Evolutionary conservation across 148 eudicot genomes (phyloP).

Genomic region (Polygonum aviculare): DNA sequence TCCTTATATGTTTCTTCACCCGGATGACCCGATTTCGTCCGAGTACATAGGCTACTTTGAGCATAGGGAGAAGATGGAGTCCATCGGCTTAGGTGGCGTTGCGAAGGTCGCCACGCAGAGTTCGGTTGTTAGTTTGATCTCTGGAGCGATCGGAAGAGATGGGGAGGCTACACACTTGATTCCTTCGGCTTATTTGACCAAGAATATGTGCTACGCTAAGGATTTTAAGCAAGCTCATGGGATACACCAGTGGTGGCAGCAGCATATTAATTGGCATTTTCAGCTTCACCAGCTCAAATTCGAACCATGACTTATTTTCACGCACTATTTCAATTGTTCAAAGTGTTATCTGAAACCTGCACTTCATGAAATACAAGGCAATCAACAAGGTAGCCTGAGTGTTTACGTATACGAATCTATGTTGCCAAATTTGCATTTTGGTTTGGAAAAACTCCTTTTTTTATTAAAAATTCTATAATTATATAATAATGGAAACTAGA

Average conservation of each 20-base stretch:
- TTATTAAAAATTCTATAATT: too few relatives aligned
- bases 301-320: background rate
- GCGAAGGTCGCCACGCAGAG: conserved; percentile 23
- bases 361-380: too few relatives aligned
- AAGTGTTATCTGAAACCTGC: too few relatives aligned
- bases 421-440: too few relatives aligned
- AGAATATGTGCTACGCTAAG: conserved; percentile 17
- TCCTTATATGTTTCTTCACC: conserved; percentile 32
- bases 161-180: conserved; percentile 28
- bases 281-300: conserved; percentile 8
- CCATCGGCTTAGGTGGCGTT: conserved; percentile 15
- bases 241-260: conserved; percentile 38
- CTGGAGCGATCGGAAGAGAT: conserved; percentile 22
- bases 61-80: conserved; percentile 26
- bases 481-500: too few relatives aligned
- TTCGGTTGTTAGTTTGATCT: conserved; percentile 15
- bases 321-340: too few relatives aligned
- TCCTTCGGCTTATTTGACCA: conserved; percentile 23
- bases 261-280: conserved; percentile 18
- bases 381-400: too few relatives aligned
- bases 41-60: conserved; percentile 39
- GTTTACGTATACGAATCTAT: too few relatives aligned
- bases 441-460: too few relatives aligned
- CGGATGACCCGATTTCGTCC: conserved; percentile 23
- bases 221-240: conserved; percentile 25